These are phyloP conservation scores for Pseudognaphalium luteoalbum DNA, from an alignment of 129 eudicot species.

Conservation along the genomic window DNA sequence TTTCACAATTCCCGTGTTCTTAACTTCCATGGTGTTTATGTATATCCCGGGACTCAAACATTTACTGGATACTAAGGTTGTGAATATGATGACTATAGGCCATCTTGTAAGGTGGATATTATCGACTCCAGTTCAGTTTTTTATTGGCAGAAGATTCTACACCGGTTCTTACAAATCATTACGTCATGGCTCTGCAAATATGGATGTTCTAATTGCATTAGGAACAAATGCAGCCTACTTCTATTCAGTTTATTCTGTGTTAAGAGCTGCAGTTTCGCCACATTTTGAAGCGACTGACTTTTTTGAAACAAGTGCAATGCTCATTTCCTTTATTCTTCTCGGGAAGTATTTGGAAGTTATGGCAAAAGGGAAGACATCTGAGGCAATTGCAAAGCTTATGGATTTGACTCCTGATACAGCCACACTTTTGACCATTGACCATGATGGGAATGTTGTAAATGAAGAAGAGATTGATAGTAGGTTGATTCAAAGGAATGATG, in stretches of 20 bases:
- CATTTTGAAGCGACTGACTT: constrained; percentile 68
- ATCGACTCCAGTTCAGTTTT: constrained; percentile 83
- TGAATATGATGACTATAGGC: constrained; percentile 69
- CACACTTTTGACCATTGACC: constrained; percentile 59
- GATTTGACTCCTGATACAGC: constrained; percentile 88
- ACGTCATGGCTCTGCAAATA: constrained; percentile 74
- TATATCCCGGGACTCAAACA: constrained; percentile 67
- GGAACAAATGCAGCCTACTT: constrained; percentile 93
- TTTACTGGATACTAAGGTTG: constrained; percentile 49
- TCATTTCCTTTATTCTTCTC: constrained; percentile 83
- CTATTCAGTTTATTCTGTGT: constrained; percentile 73
- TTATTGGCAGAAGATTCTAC: constrained; percentile 75
- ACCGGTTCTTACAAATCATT: constrained; percentile 71
- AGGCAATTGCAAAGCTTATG: constrained; percentile 95
- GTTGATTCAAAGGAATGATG: constrained; percentile 77
- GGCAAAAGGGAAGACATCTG: constrained; percentile 97
- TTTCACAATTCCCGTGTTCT: constrained; percentile 76
- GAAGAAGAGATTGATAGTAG: constrained; percentile 88
- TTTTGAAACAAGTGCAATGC: constrained; percentile 96
- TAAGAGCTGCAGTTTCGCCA: constrained; percentile 74
- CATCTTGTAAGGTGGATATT: constrained; percentile 70
- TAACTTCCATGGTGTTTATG: constrained; percentile 87
- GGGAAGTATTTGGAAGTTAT: constrained; percentile 90
- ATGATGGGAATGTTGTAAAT: constrained; percentile 57
- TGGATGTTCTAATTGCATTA: constrained; percentile 82